Conservation (phyloP, 2,329 filamentous ascomycete species). For the Microsporum canis region DNA sequence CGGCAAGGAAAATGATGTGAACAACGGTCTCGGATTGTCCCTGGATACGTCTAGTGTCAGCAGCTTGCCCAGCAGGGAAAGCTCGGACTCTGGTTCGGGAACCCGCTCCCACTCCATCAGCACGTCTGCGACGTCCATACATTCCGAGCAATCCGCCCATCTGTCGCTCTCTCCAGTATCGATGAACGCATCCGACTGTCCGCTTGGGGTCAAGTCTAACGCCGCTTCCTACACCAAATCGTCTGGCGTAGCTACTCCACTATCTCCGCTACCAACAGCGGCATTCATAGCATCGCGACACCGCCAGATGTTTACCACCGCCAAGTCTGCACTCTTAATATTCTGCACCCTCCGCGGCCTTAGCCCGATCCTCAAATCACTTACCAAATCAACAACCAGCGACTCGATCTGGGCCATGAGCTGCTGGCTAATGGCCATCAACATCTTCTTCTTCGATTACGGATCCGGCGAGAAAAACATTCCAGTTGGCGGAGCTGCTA, state of each 20-base stretch:
- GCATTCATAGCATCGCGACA: slow-evolving; percentile 42
- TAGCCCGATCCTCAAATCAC: slow-evolving; percentile 87
- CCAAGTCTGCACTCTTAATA: slow-evolving; percentile 86
- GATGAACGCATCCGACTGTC: slow-evolving; percentile 20
- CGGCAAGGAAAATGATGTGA: slow-evolving; percentile 20
- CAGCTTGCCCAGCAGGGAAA: slow-evolving; percentile 21
- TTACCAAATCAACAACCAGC: slow-evolving; percentile 82
- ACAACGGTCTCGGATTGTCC: slow-evolving; percentile 35
- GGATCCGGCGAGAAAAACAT: slow-evolving; percentile 42
- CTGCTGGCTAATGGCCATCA: slow-evolving; percentile 83
- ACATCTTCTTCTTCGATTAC: slow-evolving; percentile 98
- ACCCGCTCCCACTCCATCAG: slow-evolving; percentile 39
- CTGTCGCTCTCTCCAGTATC: slow-evolving; percentile 15
- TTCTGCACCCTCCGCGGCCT: slow-evolving; percentile 86
- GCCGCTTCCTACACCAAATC: neutral
- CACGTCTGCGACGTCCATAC: slow-evolving; percentile 46
- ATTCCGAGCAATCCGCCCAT: slow-evolving; percentile 33
- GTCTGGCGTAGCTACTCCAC: neutral
- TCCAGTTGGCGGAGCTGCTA: slow-evolving; percentile 23
- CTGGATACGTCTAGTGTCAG: slow-evolving; percentile 29
- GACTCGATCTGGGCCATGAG: slow-evolving; percentile 98
- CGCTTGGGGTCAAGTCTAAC: slow-evolving; percentile 24
- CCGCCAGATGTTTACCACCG: slow-evolving; percentile 60
- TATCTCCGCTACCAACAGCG: slow-evolving; percentile 7
- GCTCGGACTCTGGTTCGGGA: slow-evolving; percentile 22